These are phyloP conservation scores for Kwoniella europaea DNA, from an alignment of 768 basidiomycete species.

Conservation along the genomic window DNA sequence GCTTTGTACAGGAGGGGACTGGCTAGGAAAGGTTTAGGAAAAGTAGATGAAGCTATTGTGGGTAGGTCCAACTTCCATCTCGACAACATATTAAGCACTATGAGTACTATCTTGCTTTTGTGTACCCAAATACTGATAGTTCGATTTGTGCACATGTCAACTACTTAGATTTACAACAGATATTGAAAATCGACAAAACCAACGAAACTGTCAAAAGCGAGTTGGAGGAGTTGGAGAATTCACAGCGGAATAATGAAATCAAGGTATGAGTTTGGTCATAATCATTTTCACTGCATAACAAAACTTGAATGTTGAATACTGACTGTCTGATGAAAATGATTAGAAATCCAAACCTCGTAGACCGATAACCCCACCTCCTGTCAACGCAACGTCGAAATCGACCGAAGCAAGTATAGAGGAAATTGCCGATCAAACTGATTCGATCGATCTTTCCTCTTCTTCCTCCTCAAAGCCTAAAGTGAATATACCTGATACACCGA, in stretches of 20 bases:
- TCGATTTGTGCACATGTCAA: background rate
- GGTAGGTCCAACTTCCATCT: constrained; percentile 61
- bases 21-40: constrained; percentile 67
- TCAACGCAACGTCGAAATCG: background rate
- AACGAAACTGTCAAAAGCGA: constrained; percentile 72
- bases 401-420: constrained; percentile 14
- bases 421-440: constrained; percentile 2
- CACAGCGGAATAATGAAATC: constrained; percentile 27
- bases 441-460: background rate
- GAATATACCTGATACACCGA: background rate
- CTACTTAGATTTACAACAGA: constrained; percentile 67
- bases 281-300: background rate
- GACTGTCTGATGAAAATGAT: background rate
- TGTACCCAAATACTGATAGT: background rate
- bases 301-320: too few relatives aligned
- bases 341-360: constrained; percentile 11
- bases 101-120: background rate
- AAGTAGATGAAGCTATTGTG: constrained; percentile 66
- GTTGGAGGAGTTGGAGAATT: constrained; percentile 62
- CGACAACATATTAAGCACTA: background rate
- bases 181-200: constrained; percentile 67
- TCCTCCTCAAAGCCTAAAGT: background rate
- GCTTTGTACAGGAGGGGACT: constrained; percentile 79
- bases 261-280: constrained; percentile 17
- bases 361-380: constrained; percentile 20